phyloP scores from a whole-genome alignment of 1,284 basidiomycete genomes.

The Rhodotorula sp. region DNA sequence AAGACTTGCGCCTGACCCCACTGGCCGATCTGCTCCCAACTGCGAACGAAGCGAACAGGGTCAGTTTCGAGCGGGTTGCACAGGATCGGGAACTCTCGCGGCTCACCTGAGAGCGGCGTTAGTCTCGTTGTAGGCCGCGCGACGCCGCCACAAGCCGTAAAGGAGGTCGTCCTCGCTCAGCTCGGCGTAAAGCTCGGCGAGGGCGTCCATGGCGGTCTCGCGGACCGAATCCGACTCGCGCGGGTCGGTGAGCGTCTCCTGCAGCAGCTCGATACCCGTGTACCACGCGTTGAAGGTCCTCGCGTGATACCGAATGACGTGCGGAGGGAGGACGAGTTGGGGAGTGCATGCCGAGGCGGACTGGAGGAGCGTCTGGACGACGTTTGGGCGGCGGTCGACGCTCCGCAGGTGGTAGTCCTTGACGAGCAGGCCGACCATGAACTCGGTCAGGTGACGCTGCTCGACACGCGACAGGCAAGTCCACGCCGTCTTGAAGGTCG shows the following conservation, averaged over 20 bases:
- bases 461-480: conserved; percentile 77
- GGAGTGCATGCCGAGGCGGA: conserved; percentile 83
- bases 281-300: conserved; percentile 98
- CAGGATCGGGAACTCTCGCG: neutral
- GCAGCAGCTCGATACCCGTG: conserved; percentile 83
- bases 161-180: conserved; percentile 96
- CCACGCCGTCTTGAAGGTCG: conserved; percentile 88
- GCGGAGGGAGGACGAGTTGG: conserved; percentile 84
- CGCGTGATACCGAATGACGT: conserved; percentile 92
- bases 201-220: conserved; percentile 83
- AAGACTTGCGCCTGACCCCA: conserved; percentile 85
- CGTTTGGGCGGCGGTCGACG: conserved; percentile 86
- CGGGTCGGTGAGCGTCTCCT: conserved; percentile 64
- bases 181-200: conserved; percentile 95
- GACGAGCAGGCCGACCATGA: conserved; percentile 85
- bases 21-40: conserved; percentile 87
- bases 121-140: conserved; percentile 84
- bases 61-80: neutral
- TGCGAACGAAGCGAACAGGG: neutral
- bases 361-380: conserved; percentile 85
- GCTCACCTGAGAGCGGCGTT: conserved; percentile 69
- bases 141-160: conserved; percentile 91
- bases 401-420: conserved; percentile 93
- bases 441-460: conserved; percentile 83
- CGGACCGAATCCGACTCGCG: conserved; percentile 74